Evolutionary conservation across 441 rosid species (phyloP).

Genomic region (Erodium texanum): DNA sequence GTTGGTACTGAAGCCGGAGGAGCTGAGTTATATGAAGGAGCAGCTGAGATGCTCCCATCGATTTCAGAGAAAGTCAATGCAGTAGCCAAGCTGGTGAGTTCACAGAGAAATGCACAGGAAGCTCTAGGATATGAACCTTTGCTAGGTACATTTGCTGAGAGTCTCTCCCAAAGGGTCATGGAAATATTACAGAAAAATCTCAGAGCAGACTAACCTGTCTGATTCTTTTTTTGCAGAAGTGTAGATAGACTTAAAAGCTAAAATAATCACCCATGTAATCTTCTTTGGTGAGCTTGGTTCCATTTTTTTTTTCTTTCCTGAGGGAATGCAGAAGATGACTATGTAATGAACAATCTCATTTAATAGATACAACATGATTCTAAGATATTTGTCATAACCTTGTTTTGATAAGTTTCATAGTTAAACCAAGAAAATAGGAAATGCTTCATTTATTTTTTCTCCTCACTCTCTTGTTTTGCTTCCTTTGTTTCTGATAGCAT

Average conservation of each 20-base stretch:
- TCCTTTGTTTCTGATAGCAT: slow-evolving; percentile 47
- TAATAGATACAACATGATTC: too few species aligned
- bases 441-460: slow-evolving; percentile 27
- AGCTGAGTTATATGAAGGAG: slow-evolving; percentile 37
- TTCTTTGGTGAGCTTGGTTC: background rate
- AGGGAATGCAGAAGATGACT: too few species aligned
- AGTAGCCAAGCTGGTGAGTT: slow-evolving; percentile 29
- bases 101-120: slow-evolving; percentile 13
- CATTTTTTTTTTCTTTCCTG: too few species aligned
- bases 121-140: slow-evolving; percentile 24
- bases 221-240: background rate
- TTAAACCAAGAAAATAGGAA: background rate
- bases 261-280: slow-evolving; percentile 6
- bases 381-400: too few species aligned
- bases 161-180: slow-evolving; percentile 23
- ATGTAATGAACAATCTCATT: too few species aligned
- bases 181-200: slow-evolving; percentile 26
- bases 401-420: too few species aligned
- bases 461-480: slow-evolving; percentile 25
- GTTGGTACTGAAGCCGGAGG: slow-evolving; percentile 23
- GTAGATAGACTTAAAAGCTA: slow-evolving; percentile 1
- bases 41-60: slow-evolving; percentile 44
- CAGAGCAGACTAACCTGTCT: slow-evolving; percentile 13
- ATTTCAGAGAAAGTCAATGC: slow-evolving; percentile 38
- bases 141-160: slow-evolving; percentile 28